Conservation (phyloP, 106 monocot species). For the Agapanthus africanus region DNA sequence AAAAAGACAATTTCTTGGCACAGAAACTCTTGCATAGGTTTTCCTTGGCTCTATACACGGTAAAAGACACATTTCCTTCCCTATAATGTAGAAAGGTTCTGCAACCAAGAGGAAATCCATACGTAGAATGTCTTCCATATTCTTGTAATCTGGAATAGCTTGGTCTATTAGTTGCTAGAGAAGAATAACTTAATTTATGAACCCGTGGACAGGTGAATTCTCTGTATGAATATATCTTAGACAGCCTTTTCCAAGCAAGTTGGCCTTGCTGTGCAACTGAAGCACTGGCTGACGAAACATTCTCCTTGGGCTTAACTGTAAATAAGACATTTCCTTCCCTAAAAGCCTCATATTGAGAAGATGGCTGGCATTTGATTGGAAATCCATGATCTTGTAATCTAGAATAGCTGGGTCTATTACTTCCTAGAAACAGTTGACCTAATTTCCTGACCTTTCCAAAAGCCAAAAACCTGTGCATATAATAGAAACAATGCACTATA, state of each 20-base stretch:
- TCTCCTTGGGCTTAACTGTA: neutral
- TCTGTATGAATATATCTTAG: neutral
- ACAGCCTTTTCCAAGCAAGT: neutral
- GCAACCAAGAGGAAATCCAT: conserved; percentile 12
- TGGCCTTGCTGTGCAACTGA: conserved; percentile 9
- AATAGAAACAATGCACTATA: neutral
- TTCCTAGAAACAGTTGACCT: neutral
- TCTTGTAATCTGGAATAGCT: neutral
- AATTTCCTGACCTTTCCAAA: conserved; percentile 5
- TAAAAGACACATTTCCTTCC: no score
- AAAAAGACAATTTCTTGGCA: conserved; percentile 19
- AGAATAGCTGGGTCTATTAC: neutral
- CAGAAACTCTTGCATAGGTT: conserved; percentile 6
- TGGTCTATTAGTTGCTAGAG: conserved; percentile 8
- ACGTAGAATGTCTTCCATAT: conserved; percentile 8
- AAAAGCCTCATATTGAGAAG: neutral
- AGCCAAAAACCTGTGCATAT: conserved; percentile 2
- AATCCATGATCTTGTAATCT: conserved; percentile 11
- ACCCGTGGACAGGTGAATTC: neutral
- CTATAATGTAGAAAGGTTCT: conserved; percentile 18
- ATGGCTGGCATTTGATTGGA: neutral
- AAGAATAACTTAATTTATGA: conserved; percentile 11
- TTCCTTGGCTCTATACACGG: conserved; percentile 8
- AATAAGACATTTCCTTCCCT: conserved; percentile 1
- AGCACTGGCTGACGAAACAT: neutral